A percentile compares a stretch with the other conserved stretches of the same genome.
These are phyloP conservation scores for Pseudogymnoascus sp. DNA, from an alignment of 2,329 filamentous ascomycete genomes.

Conservation along the genomic window DNA sequence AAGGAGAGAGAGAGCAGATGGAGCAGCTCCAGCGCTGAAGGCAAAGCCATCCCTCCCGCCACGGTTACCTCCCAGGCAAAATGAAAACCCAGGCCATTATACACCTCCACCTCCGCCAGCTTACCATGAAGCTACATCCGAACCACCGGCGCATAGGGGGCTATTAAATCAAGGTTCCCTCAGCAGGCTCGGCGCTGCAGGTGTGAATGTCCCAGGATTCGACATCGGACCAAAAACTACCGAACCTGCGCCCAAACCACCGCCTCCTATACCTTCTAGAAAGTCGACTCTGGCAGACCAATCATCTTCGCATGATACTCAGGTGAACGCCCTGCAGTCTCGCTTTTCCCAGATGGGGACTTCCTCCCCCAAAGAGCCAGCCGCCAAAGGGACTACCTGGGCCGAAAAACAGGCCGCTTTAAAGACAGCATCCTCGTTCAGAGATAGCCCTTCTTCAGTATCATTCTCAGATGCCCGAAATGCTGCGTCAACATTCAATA, in stretches of 20 bases:
- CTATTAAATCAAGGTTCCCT: constrained; percentile 38
- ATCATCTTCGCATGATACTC: constrained; percentile 15
- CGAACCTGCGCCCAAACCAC: constrained; percentile 28
- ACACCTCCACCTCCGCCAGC: constrained; percentile 33
- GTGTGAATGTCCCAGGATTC: constrained; percentile 57
- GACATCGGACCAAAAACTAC: constrained; percentile 41
- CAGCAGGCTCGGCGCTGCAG: constrained; percentile 50
- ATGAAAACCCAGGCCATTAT: constrained; percentile 26
- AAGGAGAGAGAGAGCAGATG: constrained; percentile 29
- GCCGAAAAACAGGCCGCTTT: constrained; percentile 47
- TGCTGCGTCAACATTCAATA: constrained; percentile 45
- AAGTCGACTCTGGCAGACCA: constrained; percentile 8
- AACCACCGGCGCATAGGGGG: constrained; percentile 25
- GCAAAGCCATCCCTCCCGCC: constrained; percentile 43
- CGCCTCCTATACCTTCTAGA: constrained; percentile 21
- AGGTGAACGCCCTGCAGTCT: constrained; percentile 29
- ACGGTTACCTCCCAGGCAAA: constrained; percentile 44
- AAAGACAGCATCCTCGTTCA: constrained; percentile 41
- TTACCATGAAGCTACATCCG: constrained; percentile 14
- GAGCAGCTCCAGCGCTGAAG: constrained; percentile 15
- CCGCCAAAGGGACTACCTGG: constrained; percentile 40
- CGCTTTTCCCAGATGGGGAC: constrained; percentile 26
- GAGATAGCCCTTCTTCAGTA: constrained; percentile 43
- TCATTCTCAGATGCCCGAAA: constrained; percentile 41
- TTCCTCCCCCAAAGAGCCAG: constrained; percentile 24